A percentile compares a stretch with the other conserved stretches of the same genome.
Conservation (phyloP, 2,329 filamentous ascomycete genomes). For the Arthrinium puccinioides region DNA sequence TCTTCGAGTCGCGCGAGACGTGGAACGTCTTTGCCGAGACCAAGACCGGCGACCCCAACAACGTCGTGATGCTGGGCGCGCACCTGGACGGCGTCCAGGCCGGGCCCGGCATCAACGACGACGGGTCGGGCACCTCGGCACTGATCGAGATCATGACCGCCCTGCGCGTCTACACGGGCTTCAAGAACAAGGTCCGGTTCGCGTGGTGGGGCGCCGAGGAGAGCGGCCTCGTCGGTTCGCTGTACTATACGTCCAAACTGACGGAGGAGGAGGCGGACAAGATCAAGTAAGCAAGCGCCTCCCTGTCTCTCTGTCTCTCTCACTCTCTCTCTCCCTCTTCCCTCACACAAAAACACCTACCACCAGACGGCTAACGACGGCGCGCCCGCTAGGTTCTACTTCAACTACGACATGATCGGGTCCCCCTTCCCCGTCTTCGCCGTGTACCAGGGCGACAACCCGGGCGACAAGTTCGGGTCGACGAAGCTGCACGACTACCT, state of each 20-base stretch:
- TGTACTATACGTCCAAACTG: conserved; percentile 30
- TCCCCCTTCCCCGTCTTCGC: conserved; percentile 30
- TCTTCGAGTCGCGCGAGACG: conserved; percentile 26
- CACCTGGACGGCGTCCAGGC: too few relatives aligned
- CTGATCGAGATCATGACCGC: too few relatives aligned
- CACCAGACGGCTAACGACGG: too few relatives aligned
- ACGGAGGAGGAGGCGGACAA: conserved; percentile 35
- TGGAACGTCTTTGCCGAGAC: conserved; percentile 37
- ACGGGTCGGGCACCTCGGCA: too few relatives aligned
- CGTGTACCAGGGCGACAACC: conserved; percentile 28
- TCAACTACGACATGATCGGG: conserved; percentile 68
- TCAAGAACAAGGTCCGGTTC: conserved; percentile 35
- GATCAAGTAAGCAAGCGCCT: too few relatives aligned
- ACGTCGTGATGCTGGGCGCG: conserved; percentile 34
- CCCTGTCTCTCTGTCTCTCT: too few relatives aligned
- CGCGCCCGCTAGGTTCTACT: conserved; percentile 59
- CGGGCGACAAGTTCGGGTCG: conserved; percentile 28
- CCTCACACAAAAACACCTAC: too few relatives aligned
- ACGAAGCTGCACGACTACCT: conserved; percentile 27
- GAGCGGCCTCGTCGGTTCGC: conserved; percentile 35
- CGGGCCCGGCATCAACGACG: too few relatives aligned
- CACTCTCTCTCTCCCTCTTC: too few relatives aligned
- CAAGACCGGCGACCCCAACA: conserved; percentile 33
- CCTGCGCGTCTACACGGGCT: conserved; percentile 26
- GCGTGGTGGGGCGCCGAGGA: conserved; percentile 37